Evolutionary conservation across 345 rosid species (phyloP).

Genomic region (Balakata baccata): DNA sequence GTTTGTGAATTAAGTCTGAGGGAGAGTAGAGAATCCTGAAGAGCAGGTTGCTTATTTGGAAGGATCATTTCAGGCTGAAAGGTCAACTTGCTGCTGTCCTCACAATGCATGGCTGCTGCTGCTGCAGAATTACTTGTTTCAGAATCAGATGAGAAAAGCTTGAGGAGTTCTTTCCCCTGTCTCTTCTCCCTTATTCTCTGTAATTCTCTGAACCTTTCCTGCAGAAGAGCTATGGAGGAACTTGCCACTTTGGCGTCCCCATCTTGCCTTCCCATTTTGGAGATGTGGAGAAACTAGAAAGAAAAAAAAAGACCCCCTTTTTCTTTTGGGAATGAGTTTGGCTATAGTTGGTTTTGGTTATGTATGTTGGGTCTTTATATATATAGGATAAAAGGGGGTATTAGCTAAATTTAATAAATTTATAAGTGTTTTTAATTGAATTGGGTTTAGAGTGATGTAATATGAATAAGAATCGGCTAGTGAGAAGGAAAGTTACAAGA

Average conservation of each 20-base stretch:
- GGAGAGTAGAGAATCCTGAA: conserved; percentile 42
- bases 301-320: not conserved
- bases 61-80: conserved; percentile 26
- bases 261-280: conserved; percentile 48
- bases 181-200: conserved; percentile 57
- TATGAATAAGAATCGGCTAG: conserved; percentile 35
- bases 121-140: conserved; percentile 11
- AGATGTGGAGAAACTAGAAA: not conserved
- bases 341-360: conserved; percentile 7
- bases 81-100: conserved; percentile 2
- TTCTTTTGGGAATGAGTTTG: not conserved
- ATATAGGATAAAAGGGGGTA: conserved; percentile 17
- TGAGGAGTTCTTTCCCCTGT: conserved; percentile 51
- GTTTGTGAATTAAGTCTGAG: conserved; percentile 37
- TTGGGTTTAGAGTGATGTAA: conserved; percentile 31
- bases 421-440: not conserved
- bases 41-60: conserved; percentile 21
- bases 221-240: conserved; percentile 70
- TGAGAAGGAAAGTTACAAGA: conserved; percentile 38
- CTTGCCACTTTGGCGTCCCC: conserved; percentile 36
- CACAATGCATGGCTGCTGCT: conserved; percentile 13
- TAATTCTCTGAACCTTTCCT: conserved; percentile 62
- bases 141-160: conserved; percentile 32
- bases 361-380: conserved; percentile 20
- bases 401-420: not conserved